Percentiles rank a stretch among this genome's conserved stretches.
These are phyloP conservation scores for Lavandula angustifolia DNA, from an alignment of 257 asterid genomes.

Conservation along the genomic window DNA sequence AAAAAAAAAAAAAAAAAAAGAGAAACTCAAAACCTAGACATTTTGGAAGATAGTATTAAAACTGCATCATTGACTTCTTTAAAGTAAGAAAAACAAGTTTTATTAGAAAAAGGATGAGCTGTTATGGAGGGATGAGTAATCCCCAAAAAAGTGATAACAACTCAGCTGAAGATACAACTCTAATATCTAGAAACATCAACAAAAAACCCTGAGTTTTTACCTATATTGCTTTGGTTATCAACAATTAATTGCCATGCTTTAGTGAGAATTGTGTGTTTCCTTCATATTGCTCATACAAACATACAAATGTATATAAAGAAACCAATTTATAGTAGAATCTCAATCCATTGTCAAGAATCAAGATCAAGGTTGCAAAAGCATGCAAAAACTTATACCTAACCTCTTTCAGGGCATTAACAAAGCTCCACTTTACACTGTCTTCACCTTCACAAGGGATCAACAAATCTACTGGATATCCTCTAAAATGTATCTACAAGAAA, in stretches of 20 bases:
- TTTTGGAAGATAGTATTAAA: slow-evolving; percentile 18
- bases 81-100: no score
- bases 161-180: neutral
- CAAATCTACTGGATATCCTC: slow-evolving; percentile 82
- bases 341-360: slow-evolving; percentile 7
- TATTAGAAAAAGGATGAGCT: neutral
- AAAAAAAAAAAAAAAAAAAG: no score
- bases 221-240: slow-evolving; percentile 1
- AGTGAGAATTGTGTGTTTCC: slow-evolving; percentile 6
- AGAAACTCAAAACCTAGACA: slow-evolving; percentile 15
- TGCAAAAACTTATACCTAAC: slow-evolving; percentile 51
- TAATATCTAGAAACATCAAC: neutral
- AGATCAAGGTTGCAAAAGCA: slow-evolving; percentile 21
- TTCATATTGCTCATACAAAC: slow-evolving; percentile 17
- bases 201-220: no score
- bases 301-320: slow-evolving; percentile 23
- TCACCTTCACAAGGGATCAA: slow-evolving; percentile 94
- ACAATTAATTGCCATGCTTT: slow-evolving; percentile 10
- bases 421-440: slow-evolving; percentile 94
- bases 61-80: no score
- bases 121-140: neutral
- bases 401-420: slow-evolving; percentile 93
- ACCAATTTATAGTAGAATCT: slow-evolving; percentile 10
- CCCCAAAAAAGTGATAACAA: neutral
- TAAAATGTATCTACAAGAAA: slow-evolving; percentile 80